A percentile compares a stretch with the other conserved stretches of the same genome.
Conservation (phyloP, 306 rosid species). For the Alnus rubra region DNA sequence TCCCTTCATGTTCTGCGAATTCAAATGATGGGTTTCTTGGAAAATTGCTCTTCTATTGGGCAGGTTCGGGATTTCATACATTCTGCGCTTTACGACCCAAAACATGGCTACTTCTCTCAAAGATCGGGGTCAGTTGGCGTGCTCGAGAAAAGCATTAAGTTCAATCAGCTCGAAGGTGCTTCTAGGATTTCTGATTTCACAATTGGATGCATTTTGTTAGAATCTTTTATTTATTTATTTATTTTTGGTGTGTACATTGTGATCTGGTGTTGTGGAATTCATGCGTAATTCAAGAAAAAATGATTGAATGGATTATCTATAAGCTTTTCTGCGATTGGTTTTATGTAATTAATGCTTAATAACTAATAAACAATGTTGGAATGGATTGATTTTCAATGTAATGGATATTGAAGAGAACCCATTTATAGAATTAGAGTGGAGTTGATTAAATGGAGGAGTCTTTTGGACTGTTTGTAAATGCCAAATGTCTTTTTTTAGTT, state of each 20-base stretch:
- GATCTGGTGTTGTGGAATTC: background rate
- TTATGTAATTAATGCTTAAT: background rate
- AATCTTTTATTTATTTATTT: background rate
- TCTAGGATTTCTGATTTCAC: background rate
- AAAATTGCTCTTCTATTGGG: conserved; percentile 3
- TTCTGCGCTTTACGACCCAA: conserved; percentile 83
- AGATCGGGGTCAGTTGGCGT: conserved; percentile 78
- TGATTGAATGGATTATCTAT: background rate
- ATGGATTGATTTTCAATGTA: background rate
- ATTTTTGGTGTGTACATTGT: background rate
- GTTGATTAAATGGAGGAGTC: background rate
- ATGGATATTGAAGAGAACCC: background rate
- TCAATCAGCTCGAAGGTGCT: conserved; percentile 77
- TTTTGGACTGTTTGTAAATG: background rate
- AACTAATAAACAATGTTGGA: background rate
- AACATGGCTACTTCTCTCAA: conserved; percentile 80
- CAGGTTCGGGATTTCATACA: conserved; percentile 97
- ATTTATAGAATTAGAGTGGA: background rate
- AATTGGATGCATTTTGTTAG: background rate
- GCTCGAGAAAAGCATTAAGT: conserved; percentile 56
- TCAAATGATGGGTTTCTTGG: conserved; percentile 15
- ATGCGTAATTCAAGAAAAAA: background rate
- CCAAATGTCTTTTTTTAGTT: background rate
- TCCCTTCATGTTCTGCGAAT: conserved; percentile 1
- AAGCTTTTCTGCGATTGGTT: background rate